Percentiles rank a stretch among this genome's conserved stretches.
Evolutionary conservation across 2,329 filamentous ascomycete genomes (phyloP).

Genomic region (Exophiala mesophila): DNA sequence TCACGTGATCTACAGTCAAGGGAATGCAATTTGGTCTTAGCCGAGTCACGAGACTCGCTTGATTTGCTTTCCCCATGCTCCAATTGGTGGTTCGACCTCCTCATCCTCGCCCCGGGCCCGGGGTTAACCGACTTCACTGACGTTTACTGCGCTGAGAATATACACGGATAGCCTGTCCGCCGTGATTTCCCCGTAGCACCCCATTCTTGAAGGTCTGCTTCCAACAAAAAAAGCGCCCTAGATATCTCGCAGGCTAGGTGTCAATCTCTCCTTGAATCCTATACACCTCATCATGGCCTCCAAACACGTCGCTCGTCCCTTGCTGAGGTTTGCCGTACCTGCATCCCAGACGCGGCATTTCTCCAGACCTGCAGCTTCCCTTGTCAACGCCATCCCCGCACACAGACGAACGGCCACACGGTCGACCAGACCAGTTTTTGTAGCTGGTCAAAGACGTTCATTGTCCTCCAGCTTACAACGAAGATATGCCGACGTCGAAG

Average conservation of each 20-base stretch:
- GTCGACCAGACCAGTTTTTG: slow-evolving; percentile 20
- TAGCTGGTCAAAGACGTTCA: slow-evolving; percentile 34
- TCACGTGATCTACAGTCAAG: too few species aligned
- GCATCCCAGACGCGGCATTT: slow-evolving; percentile 30
- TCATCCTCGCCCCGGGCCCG: not conserved
- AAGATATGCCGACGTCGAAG: slow-evolving; percentile 42
- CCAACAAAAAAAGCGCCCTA: too few species aligned
- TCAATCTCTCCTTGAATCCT: not conserved
- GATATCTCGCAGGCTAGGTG: not conserved
- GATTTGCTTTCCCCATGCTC: not conserved
- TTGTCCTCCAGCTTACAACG: slow-evolving; percentile 43
- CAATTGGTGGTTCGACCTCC: too few species aligned
- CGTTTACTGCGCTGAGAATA: not conserved
- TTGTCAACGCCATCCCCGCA: slow-evolving; percentile 10
- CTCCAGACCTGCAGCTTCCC: slow-evolving; percentile 12
- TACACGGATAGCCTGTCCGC: not conserved
- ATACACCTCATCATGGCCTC: slow-evolving; percentile 34
- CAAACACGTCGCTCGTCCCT: slow-evolving; percentile 37
- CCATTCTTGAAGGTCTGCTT: not conserved
- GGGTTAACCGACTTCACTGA: slow-evolving; percentile 2
- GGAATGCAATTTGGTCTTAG: not conserved
- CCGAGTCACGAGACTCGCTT: not conserved
- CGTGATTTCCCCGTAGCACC: slow-evolving; percentile 1
- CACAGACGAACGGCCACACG: slow-evolving; percentile 10
- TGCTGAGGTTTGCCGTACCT: slow-evolving; percentile 39